Evolutionary conservation across 78 protist species (phyloP).

Genomic region (Pigoraptor vietnamica): DNA sequence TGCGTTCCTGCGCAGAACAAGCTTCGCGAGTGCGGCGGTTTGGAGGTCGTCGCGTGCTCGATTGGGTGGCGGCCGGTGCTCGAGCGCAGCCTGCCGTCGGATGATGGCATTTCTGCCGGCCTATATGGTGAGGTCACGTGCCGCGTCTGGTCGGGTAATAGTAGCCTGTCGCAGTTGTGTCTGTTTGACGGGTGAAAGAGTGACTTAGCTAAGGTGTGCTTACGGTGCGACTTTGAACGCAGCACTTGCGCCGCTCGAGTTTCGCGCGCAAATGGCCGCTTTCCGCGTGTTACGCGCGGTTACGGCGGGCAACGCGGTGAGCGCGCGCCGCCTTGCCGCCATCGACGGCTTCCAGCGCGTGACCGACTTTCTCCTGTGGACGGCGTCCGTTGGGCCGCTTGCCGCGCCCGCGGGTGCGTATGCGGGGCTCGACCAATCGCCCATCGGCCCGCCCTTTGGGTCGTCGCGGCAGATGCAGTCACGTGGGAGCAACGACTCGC

Average conservation of each 20-base stretch:
- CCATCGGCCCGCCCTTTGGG: not conserved
- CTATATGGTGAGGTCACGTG: no score
- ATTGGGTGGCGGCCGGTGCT: not conserved
- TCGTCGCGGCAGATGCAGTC: not conserved
- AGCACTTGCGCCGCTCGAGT: not conserved
- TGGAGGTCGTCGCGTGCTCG: not conserved
- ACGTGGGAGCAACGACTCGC: not conserved
- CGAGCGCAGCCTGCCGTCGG: not conserved
- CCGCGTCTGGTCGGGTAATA: no score
- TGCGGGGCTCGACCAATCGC: not conserved
- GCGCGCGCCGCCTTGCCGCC: not conserved
- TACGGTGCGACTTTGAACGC: no score
- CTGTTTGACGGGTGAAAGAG: no score
- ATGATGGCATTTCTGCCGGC: not conserved
- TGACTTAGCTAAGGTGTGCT: no score
- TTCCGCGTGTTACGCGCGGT: not conserved
- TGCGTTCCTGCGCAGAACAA: not conserved
- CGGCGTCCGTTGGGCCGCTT: not conserved
- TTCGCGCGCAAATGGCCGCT: not conserved
- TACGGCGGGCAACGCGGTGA: not conserved
- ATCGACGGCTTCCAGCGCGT: not conserved
- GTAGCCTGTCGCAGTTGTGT: no score
- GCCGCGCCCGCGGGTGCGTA: not conserved
- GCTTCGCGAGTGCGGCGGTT: not conserved
- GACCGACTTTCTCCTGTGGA: not conserved